These are phyloP conservation scores for Nannochloris sp. DNA, from an alignment of 139 green algal genomes.

Conservation along the genomic window DNA sequence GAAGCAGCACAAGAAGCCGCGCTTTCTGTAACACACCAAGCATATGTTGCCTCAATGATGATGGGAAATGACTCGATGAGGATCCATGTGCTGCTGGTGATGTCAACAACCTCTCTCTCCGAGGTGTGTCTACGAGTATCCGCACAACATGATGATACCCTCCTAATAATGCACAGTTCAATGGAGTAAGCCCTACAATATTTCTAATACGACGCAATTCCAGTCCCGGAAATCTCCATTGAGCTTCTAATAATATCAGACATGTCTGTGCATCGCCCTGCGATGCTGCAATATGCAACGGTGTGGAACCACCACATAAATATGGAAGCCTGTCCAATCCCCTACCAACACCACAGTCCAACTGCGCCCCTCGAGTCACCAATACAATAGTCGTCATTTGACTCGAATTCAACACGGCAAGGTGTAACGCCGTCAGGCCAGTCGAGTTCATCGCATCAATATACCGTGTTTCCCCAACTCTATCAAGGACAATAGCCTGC, in stretches of 20 bases:
- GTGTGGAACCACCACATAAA: slow-evolving; percentile 11
- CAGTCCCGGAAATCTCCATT: slow-evolving; percentile 8
- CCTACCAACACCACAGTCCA: slow-evolving; percentile 2
- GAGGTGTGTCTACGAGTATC: slow-evolving; percentile 2
- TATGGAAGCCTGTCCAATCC: slow-evolving; percentile 10
- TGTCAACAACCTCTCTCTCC: not conserved
- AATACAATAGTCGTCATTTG: not conserved
- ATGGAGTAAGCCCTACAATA: slow-evolving; percentile 12
- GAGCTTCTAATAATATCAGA: slow-evolving; percentile 3
- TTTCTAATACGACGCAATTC: slow-evolving; percentile 12
- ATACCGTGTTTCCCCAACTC: slow-evolving; percentile 4
- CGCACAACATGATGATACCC: slow-evolving; percentile 10
- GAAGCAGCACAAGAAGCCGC: not conserved
- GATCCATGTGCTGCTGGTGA: not conserved
- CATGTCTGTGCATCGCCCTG: slow-evolving; percentile 12
- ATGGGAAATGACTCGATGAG: not conserved
- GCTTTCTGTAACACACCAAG: slow-evolving; percentile 4
- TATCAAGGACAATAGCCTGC: not conserved
- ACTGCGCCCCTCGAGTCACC: not conserved
- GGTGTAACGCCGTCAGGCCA: slow-evolving; percentile 7
- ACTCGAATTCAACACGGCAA: not conserved
- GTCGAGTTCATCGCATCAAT: slow-evolving; percentile 8
- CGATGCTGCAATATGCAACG: slow-evolving; percentile 12
- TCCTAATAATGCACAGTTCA: slow-evolving; percentile 17
- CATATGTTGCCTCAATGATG: slow-evolving; percentile 11